Conservation (phyloP, 108 stramenopile species). For the Licmophora abbreviata region DNA sequence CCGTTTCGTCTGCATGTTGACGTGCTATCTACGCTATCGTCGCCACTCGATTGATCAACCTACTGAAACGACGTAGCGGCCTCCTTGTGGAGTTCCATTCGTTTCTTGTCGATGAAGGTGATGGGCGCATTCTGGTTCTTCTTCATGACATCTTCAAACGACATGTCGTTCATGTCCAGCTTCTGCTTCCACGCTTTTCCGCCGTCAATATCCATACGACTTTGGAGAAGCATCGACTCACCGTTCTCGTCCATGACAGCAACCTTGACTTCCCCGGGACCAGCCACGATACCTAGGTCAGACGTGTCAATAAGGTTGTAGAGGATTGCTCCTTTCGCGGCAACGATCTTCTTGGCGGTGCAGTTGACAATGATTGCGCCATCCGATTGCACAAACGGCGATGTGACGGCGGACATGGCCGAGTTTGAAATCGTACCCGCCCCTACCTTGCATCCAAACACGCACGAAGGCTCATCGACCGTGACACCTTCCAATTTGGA, state of each 20-base stretch:
- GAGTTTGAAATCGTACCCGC: slow-evolving; percentile 68
- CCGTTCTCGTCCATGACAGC: slow-evolving; percentile 80
- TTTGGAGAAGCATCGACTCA: slow-evolving; percentile 48
- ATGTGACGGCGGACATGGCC: slow-evolving; percentile 68
- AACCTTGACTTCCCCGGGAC: slow-evolving; percentile 85
- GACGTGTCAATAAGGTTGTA: slow-evolving; percentile 91
- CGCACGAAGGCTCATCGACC: slow-evolving; percentile 45
- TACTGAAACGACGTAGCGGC: slow-evolving; percentile 28
- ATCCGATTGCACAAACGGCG: slow-evolving; percentile 70
- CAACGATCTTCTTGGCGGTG: slow-evolving; percentile 86
- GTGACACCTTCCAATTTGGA: slow-evolving; percentile 34
- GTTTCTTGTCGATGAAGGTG: slow-evolving; percentile 54
- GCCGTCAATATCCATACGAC: slow-evolving; percentile 71
- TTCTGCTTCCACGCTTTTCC: slow-evolving; percentile 84
- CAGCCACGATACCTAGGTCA: slow-evolving; percentile 73
- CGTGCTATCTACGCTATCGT: not conserved
- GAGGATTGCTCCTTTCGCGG: slow-evolving; percentile 81
- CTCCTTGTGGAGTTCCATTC: slow-evolving; percentile 49
- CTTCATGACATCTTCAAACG: slow-evolving; percentile 85
- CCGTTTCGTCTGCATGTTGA: slow-evolving; percentile 4
- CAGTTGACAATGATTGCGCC: slow-evolving; percentile 96
- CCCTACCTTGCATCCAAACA: slow-evolving; percentile 63
- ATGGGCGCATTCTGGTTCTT: slow-evolving; percentile 79
- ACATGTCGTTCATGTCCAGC: slow-evolving; percentile 59
- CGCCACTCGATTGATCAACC: slow-evolving; percentile 4